These are phyloP conservation scores for Durusdinium trenchii DNA, from an alignment of 73 alveolate species.

Conservation along the genomic window DNA sequence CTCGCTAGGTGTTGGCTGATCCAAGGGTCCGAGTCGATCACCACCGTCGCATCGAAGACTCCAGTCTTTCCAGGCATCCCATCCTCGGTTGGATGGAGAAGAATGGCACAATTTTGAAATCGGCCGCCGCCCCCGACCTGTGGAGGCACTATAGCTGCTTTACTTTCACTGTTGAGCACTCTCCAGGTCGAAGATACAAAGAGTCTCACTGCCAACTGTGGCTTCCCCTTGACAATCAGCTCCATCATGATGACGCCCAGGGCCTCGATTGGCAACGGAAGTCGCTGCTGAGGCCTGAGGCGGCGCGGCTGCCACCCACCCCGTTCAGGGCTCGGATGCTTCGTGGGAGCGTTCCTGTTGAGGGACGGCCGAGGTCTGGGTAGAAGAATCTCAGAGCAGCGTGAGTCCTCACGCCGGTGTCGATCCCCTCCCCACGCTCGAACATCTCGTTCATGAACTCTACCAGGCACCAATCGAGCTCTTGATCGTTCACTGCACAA, in stretches of 20 bases:
- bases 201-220: background rate
- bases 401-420: background rate
- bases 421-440: background rate
- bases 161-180: slow-evolving; percentile 8
- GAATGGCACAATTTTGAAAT: background rate
- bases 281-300: background rate
- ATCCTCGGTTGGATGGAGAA: slow-evolving; percentile 26
- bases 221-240: background rate
- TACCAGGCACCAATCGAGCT: background rate
- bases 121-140: background rate
- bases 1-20: background rate
- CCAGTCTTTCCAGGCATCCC: slow-evolving; percentile 32
- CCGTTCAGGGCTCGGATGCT: slow-evolving; percentile 22
- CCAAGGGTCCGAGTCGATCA: slow-evolving; percentile 34
- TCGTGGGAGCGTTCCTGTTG: background rate
- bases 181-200: background rate
- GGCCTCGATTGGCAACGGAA: slow-evolving; percentile 34
- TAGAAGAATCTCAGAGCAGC: background rate
- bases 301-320: slow-evolving; percentile 38
- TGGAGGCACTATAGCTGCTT: background rate
- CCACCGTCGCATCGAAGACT: slow-evolving; percentile 1
- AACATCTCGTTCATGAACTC: slow-evolving; percentile 44
- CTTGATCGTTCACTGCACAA: too few relatives aligned
- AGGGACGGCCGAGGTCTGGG: background rate
- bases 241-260: background rate